Percentiles rank a stretch among this genome's conserved stretches.
Evolutionary conservation across 2,329 filamentous ascomycete genomes (phyloP).

Genomic region (Xylariaceae sp.): DNA sequence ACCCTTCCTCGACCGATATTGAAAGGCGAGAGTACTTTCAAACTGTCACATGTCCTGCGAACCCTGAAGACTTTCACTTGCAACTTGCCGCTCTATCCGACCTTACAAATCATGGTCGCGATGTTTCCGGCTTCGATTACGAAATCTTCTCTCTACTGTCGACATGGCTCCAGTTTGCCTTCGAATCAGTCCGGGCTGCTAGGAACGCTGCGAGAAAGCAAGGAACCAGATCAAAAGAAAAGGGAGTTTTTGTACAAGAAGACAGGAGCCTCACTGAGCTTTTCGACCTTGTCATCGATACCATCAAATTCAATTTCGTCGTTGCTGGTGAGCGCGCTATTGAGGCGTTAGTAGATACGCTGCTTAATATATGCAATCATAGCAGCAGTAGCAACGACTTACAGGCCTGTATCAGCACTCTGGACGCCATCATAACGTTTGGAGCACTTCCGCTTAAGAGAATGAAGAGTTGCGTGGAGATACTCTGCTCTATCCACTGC

Average conservation of each 20-base stretch:
- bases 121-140: slow-evolving; percentile 64
- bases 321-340: slow-evolving; percentile 60
- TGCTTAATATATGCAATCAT: slow-evolving; percentile 64
- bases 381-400: slow-evolving; percentile 64
- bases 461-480: slow-evolving; percentile 62
- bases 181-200: slow-evolving; percentile 47
- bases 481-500: slow-evolving; percentile 68
- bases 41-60: slow-evolving; percentile 52
- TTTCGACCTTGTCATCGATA: slow-evolving; percentile 61
- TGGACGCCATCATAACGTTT: slow-evolving; percentile 69
- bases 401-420: slow-evolving; percentile 60
- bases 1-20: slow-evolving; percentile 58
- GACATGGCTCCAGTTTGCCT: slow-evolving; percentile 54
- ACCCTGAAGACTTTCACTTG: slow-evolving; percentile 60
- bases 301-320: slow-evolving; percentile 74
- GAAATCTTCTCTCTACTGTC: slow-evolving; percentile 60
- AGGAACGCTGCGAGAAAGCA: slow-evolving; percentile 48
- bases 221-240: slow-evolving; percentile 38
- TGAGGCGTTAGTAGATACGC: slow-evolving; percentile 54
- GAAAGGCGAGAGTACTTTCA: slow-evolving; percentile 64
- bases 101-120: slow-evolving; percentile 56
- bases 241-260: slow-evolving; percentile 42
- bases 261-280: slow-evolving; percentile 60
- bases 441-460: slow-evolving; percentile 61
- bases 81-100: slow-evolving; percentile 61